Percentiles rank a stretch among this genome's conserved stretches.
These are phyloP conservation scores for Leptomonas seymouri DNA, from an alignment of 208 protist genomes.

Conservation along the genomic window DNA sequence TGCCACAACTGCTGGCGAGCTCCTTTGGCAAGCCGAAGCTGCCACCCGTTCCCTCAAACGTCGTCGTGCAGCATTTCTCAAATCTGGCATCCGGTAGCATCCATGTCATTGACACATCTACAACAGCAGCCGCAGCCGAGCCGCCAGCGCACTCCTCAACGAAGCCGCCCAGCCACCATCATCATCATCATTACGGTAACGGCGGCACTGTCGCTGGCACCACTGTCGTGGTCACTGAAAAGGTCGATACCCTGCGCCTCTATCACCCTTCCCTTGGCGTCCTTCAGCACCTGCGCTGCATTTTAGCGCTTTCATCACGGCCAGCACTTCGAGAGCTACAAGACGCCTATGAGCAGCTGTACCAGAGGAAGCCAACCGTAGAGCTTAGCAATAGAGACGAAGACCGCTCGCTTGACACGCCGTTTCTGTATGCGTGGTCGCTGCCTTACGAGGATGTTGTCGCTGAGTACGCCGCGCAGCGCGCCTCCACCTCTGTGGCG, in stretches of 20 bases:
- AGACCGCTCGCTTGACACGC: constrained; percentile 2
- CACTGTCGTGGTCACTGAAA: constrained; percentile 38
- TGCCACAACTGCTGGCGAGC: constrained; percentile 41
- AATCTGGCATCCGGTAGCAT: background rate
- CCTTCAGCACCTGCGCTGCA: constrained; percentile 30
- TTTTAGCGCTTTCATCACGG: constrained; percentile 25
- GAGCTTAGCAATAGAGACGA: background rate
- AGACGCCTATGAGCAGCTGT: constrained; percentile 5
- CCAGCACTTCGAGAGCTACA: constrained; percentile 26
- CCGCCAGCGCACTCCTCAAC: background rate
- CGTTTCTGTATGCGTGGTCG: constrained; percentile 24
- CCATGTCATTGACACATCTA: background rate
- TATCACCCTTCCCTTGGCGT: constrained; percentile 57
- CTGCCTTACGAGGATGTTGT: constrained; percentile 39
- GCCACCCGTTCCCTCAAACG: constrained; percentile 10
- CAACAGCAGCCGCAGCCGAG: background rate
- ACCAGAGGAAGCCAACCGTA: background rate
- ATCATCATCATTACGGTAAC: background rate
- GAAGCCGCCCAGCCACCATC: background rate
- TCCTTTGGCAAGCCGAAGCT: constrained; percentile 55
- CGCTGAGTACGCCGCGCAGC: constrained; percentile 33
- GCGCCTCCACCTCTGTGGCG: constrained; percentile 24
- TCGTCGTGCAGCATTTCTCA: background rate
- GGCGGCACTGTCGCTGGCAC: constrained; percentile 4
- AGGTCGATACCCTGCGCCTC: constrained; percentile 56